These are phyloP conservation scores for Fusarium torulosum DNA, from an alignment of 2,329 filamentous ascomycete species.

Conservation along the genomic window DNA sequence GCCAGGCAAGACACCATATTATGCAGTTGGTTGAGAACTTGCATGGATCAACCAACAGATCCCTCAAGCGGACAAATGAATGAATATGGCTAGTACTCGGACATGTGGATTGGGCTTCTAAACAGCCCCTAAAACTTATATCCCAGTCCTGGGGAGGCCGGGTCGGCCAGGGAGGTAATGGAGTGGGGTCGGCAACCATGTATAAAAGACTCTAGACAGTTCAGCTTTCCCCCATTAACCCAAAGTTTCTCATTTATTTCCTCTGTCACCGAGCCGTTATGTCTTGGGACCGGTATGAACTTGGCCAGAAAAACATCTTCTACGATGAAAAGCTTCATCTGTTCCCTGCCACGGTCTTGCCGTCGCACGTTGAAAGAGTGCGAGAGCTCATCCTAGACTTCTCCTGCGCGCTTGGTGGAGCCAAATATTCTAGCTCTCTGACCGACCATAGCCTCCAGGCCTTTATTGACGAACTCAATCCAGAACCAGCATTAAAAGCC, in stretches of 20 bases:
- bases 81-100: rapidly evolving
- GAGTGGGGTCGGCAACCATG: no score
- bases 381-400: slow-evolving; percentile 26
- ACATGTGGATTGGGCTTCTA: no score
- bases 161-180: no score
- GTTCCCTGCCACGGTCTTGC: background rate
- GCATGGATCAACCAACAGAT: background rate
- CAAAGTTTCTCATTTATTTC: background rate
- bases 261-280: background rate
- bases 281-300: slow-evolving; percentile 14
- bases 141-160: background rate
- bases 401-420: background rate
- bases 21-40: slow-evolving; percentile 3
- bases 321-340: slow-evolving; percentile 13
- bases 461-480: rapidly evolving
- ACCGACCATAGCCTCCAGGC: background rate
- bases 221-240: no score
- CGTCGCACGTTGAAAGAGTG: slow-evolving; percentile 28
- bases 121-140: background rate
- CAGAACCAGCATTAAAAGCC: slow-evolving; percentile 1
- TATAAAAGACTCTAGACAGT: background rate
- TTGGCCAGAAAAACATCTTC: slow-evolving; percentile 14
- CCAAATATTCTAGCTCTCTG: no score
- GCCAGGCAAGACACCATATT: background rate
- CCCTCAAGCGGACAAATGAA: background rate